Base-by-base conservation (phyloP, 192 early-diverging fungal genomes). In the Rhizoclosmatium globosum region DNA sequence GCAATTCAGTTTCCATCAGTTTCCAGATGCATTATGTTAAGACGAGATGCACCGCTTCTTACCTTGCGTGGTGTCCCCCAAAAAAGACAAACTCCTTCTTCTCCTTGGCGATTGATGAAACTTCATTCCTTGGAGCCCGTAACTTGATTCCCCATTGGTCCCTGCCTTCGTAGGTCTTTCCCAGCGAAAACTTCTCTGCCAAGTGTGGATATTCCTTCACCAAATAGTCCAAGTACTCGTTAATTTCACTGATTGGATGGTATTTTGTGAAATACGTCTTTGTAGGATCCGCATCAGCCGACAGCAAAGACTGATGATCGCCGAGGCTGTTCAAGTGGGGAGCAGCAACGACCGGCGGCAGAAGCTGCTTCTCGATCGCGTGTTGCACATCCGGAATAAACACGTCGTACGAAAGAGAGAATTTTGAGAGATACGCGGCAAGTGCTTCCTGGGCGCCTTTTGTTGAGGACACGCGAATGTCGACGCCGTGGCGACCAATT, bases 141-240 rank as follows among this genome's bases (percentile, higher is more conserved):
- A 88, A 87, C 47, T 80, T 76, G 74, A 88, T 71, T 3, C 85
- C 87, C 81, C 81, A 82, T 47, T 87, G 82, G 60, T 83, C 83
- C 11, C 87, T 74, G 1, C 87, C 87, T 64, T 88, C 87, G 68
- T 82, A 82, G 11, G 87, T 88, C n/a, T 81, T 47, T 7, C 87
- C 87, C 38, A 88, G 64, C 2, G 85, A 83, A 41, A 87, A 80
- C 9, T 81, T 74, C 4, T 77, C 73, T 21, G 82, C 82, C 53
- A 87, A 39, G 38, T 84, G 65, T 9, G 83, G 79, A 56, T 84
- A 87, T n/a, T 82, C 79, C 13, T 83, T 53, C 3, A 79, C 71
- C 60, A 89, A 61, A 1, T 80, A 66, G 66, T 81, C 77, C 67
- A 83, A 81, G 71, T 84, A 87, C 21, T 74, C 79, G 76, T 83